Percentiles rank a stretch among this genome's conserved stretches.
phyloP scores from a whole-genome alignment of 2,329 filamentous ascomycete genomes.

The Clarireedia monteithiana region DNA sequence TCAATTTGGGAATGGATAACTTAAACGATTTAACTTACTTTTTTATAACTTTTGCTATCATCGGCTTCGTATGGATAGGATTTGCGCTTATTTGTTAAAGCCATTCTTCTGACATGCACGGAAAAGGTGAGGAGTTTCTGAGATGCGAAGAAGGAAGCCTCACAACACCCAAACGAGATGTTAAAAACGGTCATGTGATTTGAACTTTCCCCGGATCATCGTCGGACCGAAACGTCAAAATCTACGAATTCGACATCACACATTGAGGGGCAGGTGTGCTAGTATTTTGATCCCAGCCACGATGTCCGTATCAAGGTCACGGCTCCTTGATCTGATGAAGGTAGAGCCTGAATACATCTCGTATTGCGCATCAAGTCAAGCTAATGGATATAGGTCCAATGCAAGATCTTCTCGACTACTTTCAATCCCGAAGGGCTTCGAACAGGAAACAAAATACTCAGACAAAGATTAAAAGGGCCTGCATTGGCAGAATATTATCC shows the following conservation, averaged over 20 bases:
- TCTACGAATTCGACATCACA: neutral
- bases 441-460: constrained; percentile 85
- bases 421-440: constrained; percentile 81
- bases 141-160: neutral
- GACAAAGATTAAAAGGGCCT: constrained; percentile 80
- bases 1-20: too few species aligned
- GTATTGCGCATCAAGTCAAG: neutral
- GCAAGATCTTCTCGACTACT: constrained; percentile 81
- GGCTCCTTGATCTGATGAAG: constrained; percentile 70
- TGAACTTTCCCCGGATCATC: neutral
- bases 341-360: constrained; percentile 35
- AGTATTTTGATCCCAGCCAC: constrained; percentile 29
- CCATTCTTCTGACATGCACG: neutral
- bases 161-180: too few species aligned
- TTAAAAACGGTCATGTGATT: too few species aligned
- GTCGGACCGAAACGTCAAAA: neutral
- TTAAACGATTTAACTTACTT: neutral
- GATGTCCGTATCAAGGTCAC: constrained; percentile 55
- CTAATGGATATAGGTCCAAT: constrained; percentile 61
- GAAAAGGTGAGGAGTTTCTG: neutral
- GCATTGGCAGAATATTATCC: constrained; percentile 84
- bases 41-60: neutral
- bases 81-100: neutral
- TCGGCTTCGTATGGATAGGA: neutral
- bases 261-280: neutral